Percentiles rank a stretch among this genome's conserved stretches.
These are phyloP conservation scores for Echria macrotheca DNA, from an alignment of 495 filamentous ascomycete genomes.

Conservation along the genomic window DNA sequence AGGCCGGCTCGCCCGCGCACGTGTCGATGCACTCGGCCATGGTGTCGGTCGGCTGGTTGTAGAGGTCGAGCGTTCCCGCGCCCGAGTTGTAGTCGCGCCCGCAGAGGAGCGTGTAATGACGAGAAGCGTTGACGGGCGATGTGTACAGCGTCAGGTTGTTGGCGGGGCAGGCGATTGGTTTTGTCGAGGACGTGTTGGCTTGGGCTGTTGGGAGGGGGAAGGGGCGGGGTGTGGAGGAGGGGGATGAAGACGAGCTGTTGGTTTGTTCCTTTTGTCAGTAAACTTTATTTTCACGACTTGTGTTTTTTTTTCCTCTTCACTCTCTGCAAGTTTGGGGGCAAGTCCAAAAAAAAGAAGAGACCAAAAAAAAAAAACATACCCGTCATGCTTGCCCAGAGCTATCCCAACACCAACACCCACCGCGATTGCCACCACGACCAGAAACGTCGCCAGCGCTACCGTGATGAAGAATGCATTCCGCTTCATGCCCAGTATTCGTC, in stretches of 20 bases:
- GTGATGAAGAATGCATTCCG: not conserved
- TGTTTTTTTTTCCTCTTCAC: too few species aligned
- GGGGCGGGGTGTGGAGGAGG: not conserved
- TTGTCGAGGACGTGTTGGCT: not conserved
- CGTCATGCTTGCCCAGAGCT: conserved; percentile 3
- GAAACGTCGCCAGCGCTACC: conserved; percentile 19
- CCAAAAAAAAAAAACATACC: conserved; percentile 3
- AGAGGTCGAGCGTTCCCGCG: conserved; percentile 24
- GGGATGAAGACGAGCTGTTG: too few species aligned
- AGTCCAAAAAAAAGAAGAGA: too few species aligned
- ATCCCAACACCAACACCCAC: conserved; percentile 29
- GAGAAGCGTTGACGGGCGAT: conserved; percentile 4
- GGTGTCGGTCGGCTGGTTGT: conserved; percentile 12
- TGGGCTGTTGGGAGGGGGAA: conserved; percentile 13
- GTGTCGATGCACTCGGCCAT: conserved; percentile 28
- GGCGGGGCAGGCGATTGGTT: conserved; percentile 22
- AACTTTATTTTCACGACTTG: too few species aligned
- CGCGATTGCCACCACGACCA: conserved; percentile 24
- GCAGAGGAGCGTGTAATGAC: conserved; percentile 28
- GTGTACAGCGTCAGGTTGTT: conserved; percentile 33
- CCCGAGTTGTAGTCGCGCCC: conserved; percentile 31
- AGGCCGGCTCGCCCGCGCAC: conserved; percentile 21
- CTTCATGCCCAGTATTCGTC: not conserved
- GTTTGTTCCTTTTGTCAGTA: too few species aligned
- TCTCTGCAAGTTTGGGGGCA: too few species aligned